Evolutionary conservation across 1,284 basidiomycete genomes (phyloP), one percentile per base, ranked within the genome.

Genomic region (Cryptococcus floricola): DNA sequence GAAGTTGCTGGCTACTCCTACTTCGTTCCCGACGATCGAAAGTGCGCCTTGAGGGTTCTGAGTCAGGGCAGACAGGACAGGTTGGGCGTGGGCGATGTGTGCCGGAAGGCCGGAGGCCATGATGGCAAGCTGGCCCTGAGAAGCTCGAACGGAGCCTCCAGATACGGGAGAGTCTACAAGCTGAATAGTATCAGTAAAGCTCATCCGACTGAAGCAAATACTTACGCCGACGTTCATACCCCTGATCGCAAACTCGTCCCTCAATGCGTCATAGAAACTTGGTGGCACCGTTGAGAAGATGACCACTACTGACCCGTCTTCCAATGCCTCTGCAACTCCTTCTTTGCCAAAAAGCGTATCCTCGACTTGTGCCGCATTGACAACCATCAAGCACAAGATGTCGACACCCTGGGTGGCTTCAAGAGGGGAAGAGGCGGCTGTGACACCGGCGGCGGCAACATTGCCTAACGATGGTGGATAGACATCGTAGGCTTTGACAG

Each of bases 231-330:
- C 62, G 18, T 66, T 62, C 31, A 34, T 8, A 34, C 31, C 31
- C 31, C 31, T 34, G 10, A 34, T 34, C 31, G 31, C 31, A 34
- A 34, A 34, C 31, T 34, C 31, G 31, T 34, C 31, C 31, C 31
- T 34, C 31, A 34, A 34, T 4, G 58, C 56, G 1, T 56, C 52
- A 1, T 73, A 60, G 45, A 67, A 70, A 13, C 64, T 66, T 1
- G 77, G 75, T 0, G 75, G 70, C 23, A 75, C 74, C 2, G 77
- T 78, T 0, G 77, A 76, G 59, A 74, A 76, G 31, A 73, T 67
- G 28, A 78, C 68, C 50, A 78, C 66, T 13, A 61, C 56, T 1
- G 76, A 62, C 16, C 66, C 63, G 14, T 64, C 45, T 14, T 67
- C 49, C 8, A 77, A 66, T 7, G 61, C 72, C 4, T 66, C 58